These are phyloP conservation scores for Alternaria brassicicola DNA, from an alignment of 2,329 filamentous ascomycete genomes.

Conservation along the genomic window DNA sequence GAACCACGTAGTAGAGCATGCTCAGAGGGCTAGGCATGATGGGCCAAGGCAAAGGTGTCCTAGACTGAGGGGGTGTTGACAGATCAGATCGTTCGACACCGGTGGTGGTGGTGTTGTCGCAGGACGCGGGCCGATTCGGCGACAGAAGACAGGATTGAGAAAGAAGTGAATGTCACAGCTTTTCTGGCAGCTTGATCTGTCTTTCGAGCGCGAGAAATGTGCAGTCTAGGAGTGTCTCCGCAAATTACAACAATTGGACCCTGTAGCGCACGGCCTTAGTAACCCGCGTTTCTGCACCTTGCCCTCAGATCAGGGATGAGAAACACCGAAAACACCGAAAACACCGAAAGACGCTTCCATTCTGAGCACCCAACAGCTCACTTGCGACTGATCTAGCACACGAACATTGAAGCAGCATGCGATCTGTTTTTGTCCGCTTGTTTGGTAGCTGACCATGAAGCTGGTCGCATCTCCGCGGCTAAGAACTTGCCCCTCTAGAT, in stretches of 20 bases:
- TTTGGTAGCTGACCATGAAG: not conserved
- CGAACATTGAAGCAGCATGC: not conserved
- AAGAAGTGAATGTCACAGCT: not conserved
- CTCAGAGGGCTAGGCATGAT: constrained; percentile 53
- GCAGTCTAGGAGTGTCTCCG: constrained; percentile 9
- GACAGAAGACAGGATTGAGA: not conserved
- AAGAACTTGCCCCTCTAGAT: not conserved
- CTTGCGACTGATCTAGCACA: not conserved
- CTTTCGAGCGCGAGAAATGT: constrained; percentile 2
- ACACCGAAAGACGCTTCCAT: not conserved
- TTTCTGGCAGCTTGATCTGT: not conserved
- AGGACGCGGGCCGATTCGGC: constrained; percentile 12
- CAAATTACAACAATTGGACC: constrained; percentile 15
- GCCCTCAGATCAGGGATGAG: constrained; percentile 6
- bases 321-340: constrained; percentile 3
- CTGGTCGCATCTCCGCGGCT: not conserved
- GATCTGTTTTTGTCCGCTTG: not conserved
- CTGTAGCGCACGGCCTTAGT: constrained; percentile 11
- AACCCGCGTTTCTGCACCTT: constrained; percentile 9
- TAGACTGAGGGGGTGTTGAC: constrained; percentile 8
- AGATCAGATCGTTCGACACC: constrained; percentile 11
- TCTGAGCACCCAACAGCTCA: not conserved
- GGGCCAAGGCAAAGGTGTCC: constrained; percentile 25
- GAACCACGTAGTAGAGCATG: constrained; percentile 73
- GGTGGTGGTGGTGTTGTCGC: not conserved